phyloP scores from a whole-genome alignment of 805 yeast species.

The Myxozyma kluyveri region DNA sequence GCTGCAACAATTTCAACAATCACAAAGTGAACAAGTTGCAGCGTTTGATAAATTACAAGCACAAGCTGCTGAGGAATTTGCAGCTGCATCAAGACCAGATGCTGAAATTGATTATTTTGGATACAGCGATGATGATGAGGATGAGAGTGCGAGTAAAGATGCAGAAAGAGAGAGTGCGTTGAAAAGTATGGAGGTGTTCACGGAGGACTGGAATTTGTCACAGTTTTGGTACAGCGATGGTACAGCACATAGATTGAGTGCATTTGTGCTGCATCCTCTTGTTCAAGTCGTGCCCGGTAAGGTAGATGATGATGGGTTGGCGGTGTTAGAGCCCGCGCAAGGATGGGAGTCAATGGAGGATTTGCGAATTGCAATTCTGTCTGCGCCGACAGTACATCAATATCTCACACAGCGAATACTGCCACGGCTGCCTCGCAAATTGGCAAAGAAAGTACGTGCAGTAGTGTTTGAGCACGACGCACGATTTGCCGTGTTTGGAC shows the following conservation, averaged over 20 bases:
- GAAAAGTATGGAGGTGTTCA: slow-evolving; percentile 59
- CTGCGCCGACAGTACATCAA: slow-evolving; percentile 84
- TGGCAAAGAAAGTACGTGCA: slow-evolving; percentile 14
- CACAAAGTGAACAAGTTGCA: slow-evolving; percentile 57
- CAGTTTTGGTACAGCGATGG: slow-evolving; percentile 82
- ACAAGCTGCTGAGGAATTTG: slow-evolving; percentile 50
- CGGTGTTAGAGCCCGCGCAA: neutral
- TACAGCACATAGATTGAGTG: slow-evolving; percentile 58
- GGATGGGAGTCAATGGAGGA: slow-evolving; percentile 9
- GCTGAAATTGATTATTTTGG: neutral
- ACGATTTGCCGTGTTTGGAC: slow-evolving; percentile 69
- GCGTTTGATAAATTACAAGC: slow-evolving; percentile 54
- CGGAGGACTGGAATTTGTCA: slow-evolving; percentile 92
- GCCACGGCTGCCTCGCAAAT: slow-evolving; percentile 9
- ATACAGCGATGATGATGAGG: slow-evolving; percentile 59
- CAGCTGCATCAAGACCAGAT: slow-evolving; percentile 52
- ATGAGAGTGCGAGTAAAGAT: slow-evolving; percentile 63
- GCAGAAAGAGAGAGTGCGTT: slow-evolving; percentile 70
- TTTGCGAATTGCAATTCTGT: slow-evolving; percentile 60
- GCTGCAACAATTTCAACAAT: slow-evolving; percentile 60
- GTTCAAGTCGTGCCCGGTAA: slow-evolving; percentile 3
- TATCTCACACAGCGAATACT: slow-evolving; percentile 20
- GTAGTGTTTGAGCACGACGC: slow-evolving; percentile 69
- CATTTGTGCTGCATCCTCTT: slow-evolving; percentile 15
- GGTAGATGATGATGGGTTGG: neutral